These are phyloP conservation scores for Aspergillus glaucus DNA, from an alignment of 2,329 filamentous ascomycete genomes.

Conservation along the genomic window DNA sequence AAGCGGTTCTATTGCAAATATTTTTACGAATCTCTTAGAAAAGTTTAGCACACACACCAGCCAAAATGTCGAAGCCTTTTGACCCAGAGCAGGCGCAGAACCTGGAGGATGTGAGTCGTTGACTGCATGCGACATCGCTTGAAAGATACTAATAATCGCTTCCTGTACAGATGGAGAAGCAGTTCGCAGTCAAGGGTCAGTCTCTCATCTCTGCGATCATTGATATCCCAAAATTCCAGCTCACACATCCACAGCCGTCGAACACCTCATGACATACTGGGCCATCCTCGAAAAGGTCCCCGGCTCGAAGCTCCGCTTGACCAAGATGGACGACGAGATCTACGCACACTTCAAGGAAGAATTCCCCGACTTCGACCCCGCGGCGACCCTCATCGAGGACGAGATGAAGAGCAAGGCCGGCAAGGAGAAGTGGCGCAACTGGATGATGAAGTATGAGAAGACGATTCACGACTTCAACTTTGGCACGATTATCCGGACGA, in stretches of 20 bases:
- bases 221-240: not conserved
- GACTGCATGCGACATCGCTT: not conserved
- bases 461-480: constrained; percentile 97
- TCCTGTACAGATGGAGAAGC: constrained; percentile 78
- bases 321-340: constrained; percentile 93
- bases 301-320: constrained; percentile 83
- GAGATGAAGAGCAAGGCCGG: constrained; percentile 96
- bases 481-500: constrained; percentile 81
- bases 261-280: constrained; percentile 98
- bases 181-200: constrained; percentile 91
- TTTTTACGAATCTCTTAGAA: not conserved
- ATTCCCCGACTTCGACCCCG: constrained; percentile 89
- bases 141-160: constrained; percentile 18
- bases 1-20: not conserved
- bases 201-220: not conserved
- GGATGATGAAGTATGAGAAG: constrained; percentile 90
- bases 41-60: not conserved
- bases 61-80: constrained; percentile 39
- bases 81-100: constrained; percentile 61
- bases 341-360: constrained; percentile 77
- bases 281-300: constrained; percentile 83
- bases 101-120: constrained; percentile 56
- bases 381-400: constrained; percentile 75
- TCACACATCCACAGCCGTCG: constrained; percentile 55
- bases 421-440: constrained; percentile 91